Evolutionary conservation across 2,329 filamentous ascomycete genomes (phyloP), one percentile per base, ranked within the genome.

Genomic region (Colletotrichum spaethianum): DNA sequence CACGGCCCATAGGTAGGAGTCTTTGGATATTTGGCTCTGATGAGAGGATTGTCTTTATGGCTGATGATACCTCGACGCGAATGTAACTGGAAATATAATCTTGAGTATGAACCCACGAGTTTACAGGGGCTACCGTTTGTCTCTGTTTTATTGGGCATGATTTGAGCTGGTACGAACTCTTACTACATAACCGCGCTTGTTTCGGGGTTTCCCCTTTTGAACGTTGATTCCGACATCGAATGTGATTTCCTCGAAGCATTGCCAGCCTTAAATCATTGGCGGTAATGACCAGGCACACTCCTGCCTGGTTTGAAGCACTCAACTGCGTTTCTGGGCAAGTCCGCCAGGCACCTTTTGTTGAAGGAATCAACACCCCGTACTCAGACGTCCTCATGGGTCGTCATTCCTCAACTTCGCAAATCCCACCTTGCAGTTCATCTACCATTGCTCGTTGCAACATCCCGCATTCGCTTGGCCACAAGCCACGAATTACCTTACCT

Each of bases 61-160:
- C 61, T 62, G 62, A 57, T 71, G 70, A 73, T 73, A 73, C 67
- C 70, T 73, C 61, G 62, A 31, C 20, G 48, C 62, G 62, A 66
- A 57, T 53, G 8, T 52, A 31, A 33, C 55, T 71, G 61, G 53
- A 61, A 40, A 14, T 64, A n/a, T 69, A 63, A 63, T 50, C 16
- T 50, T 44, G 28, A 57, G 40, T 56, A 71, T 52, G 55, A 71
- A 70, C 59, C 62, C 56, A 73, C 23, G 48, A 57, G 5, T 11
- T 11, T 33, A 20, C n/a, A 36, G 18, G 57, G 7, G 6, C 44
- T 57, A 20, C 20, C 18, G 5, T 16, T 28, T 16, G 46, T 7
- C 8, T 11, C 33, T 36, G 5, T 36, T 36, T 8, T 36, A 11
- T 36, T 33, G 5, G 23, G 18, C 9, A n/a, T 11, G 8, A 59